phyloP scores from a whole-genome alignment of 257 asterid genomes.

The Plectranthus barbatus region DNA sequence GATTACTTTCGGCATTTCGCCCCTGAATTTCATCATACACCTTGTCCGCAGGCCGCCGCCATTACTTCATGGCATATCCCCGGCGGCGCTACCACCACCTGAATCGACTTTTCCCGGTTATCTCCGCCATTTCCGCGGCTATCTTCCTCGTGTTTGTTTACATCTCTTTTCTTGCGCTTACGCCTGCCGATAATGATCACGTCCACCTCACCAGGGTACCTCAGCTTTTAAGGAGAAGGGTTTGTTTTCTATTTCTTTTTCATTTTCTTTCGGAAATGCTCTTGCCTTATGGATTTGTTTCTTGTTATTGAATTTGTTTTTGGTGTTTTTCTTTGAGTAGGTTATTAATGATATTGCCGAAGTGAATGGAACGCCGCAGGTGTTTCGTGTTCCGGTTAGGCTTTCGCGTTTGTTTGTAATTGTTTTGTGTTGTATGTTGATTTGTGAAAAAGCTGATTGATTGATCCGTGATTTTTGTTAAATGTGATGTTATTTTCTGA shows the following conservation, averaged over 20 bases:
- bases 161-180: conserved; percentile 66
- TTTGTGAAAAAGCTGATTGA: conserved; percentile 3
- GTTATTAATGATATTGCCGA: conserved; percentile 19
- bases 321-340: conserved; percentile 22
- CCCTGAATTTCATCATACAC: conserved; percentile 10
- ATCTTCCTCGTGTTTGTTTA: conserved; percentile 26
- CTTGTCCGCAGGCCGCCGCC: conserved; percentile 17
- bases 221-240: conserved; percentile 13
- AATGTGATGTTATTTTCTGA: conserved; percentile 28
- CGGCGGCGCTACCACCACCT: conserved; percentile 78
- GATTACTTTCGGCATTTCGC: conserved; percentile 6
- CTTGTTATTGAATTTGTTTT: conserved; percentile 8
- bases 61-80: conserved; percentile 45
- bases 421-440: conserved; percentile 8
- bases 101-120: conserved; percentile 47
- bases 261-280: background rate
- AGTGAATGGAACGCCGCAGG: conserved; percentile 19
- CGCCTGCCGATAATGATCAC: conserved; percentile 35
- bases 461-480: conserved; percentile 34
- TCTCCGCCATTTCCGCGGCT: conserved; percentile 43
- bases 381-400: conserved; percentile 56
- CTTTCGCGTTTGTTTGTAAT: conserved; percentile 3
- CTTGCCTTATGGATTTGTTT: background rate
- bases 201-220: conserved; percentile 9
- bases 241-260: conserved; percentile 9